Evolutionary conservation across 306 rosid genomes (phyloP).

Genomic region (Cucumis hystrix): DNA sequence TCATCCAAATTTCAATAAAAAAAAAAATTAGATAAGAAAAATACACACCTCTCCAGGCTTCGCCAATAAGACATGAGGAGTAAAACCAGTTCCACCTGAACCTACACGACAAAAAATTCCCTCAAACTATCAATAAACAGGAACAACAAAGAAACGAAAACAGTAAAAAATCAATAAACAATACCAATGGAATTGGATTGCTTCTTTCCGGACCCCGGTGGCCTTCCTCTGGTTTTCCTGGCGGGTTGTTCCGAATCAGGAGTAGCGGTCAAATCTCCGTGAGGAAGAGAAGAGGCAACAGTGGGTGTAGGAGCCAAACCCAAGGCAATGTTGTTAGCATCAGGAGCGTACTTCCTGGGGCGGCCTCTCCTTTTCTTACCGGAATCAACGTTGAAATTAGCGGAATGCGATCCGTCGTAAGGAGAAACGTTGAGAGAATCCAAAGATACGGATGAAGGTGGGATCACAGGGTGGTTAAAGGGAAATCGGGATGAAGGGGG

Average conservation of each 20-base stretch:
- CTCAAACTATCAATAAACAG: not conserved
- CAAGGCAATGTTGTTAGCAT: constrained; percentile 63
- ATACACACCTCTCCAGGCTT: constrained; percentile 60
- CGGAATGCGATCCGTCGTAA: constrained; percentile 46
- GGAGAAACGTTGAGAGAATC: constrained; percentile 30
- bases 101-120: constrained; percentile 28
- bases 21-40: not conserved
- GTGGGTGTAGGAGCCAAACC: constrained; percentile 41
- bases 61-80: constrained; percentile 59
- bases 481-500: constrained; percentile 43
- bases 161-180: not conserved
- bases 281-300: constrained; percentile 31
- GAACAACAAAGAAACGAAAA: not conserved
- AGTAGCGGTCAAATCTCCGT: constrained; percentile 36
- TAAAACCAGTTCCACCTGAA: constrained; percentile 39
- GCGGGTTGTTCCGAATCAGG: constrained; percentile 43
- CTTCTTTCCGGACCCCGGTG: constrained; percentile 65
- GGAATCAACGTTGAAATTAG: constrained; percentile 34
- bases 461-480: constrained; percentile 27
- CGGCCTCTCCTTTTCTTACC: constrained; percentile 83
- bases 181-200: constrained; percentile 53
- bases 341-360: constrained; percentile 63
- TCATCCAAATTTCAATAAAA: not conserved
- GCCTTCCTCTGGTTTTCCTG: constrained; percentile 68
- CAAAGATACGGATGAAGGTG: constrained; percentile 20